Conservation (phyloP, 2,329 filamentous ascomycete species). For the Venturia asperata region DNA sequence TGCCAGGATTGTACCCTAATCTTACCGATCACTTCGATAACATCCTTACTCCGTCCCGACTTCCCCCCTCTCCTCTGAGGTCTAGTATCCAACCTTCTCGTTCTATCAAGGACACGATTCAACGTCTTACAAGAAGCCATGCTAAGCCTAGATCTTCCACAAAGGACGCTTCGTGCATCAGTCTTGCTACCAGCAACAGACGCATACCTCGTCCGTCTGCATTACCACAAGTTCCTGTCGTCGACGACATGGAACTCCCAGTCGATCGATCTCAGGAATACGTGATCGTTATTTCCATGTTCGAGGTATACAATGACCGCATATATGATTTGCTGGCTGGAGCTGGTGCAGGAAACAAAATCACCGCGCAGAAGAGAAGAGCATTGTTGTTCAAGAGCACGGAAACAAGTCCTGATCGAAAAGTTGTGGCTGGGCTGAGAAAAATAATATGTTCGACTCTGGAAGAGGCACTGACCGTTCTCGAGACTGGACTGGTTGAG, state of each 20-base stretch:
- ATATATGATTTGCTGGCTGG: constrained; percentile 86
- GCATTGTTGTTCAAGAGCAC: constrained; percentile 88
- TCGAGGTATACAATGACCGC: constrained; percentile 97
- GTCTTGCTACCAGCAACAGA: constrained; percentile 47
- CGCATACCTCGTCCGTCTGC: constrained; percentile 62
- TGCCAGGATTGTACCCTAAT: constrained; percentile 25
- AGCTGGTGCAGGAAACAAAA: constrained; percentile 35
- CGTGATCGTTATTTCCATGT: constrained; percentile 89
- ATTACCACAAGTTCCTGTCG: constrained; percentile 66
- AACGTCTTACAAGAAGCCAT: constrained; percentile 26
- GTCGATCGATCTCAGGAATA: constrained; percentile 69
- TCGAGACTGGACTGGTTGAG: constrained; percentile 84
- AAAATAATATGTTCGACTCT: constrained; percentile 82
- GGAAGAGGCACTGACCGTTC: constrained; percentile 77
- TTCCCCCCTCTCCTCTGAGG: constrained; percentile 18
- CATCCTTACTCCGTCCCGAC: constrained; percentile 20
- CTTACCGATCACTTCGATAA: constrained; percentile 19
- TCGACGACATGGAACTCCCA: constrained; percentile 61
- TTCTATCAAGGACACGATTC: constrained; percentile 28
- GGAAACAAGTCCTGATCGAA: constrained; percentile 79
- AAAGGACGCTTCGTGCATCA: constrained; percentile 52
- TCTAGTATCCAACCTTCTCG: constrained; percentile 26
- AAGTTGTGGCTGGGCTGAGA: constrained; percentile 83
- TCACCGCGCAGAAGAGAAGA: constrained; percentile 53
- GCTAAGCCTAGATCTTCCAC: constrained; percentile 34